Conservation (phyloP, 2,329 filamentous ascomycete species). For the Neodidymelliopsis sp. region DNA sequence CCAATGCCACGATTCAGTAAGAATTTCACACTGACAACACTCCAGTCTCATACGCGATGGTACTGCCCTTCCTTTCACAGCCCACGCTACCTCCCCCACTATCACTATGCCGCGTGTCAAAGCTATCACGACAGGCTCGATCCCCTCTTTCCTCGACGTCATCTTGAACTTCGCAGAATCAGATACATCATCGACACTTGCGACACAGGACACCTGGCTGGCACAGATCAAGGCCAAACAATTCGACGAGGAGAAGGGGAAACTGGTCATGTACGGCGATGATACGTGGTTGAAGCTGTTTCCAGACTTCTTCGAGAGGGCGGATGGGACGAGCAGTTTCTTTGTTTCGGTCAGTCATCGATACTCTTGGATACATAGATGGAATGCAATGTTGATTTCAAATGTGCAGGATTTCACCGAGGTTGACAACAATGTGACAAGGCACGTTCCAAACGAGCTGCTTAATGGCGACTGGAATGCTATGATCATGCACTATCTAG, state of each 20-base stretch:
- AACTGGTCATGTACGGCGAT: conserved; percentile 93
- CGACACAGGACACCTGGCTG: conserved; percentile 93
- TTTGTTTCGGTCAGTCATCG: conserved; percentile 83
- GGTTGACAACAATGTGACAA: conserved; percentile 96
- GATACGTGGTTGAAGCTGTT: conserved; percentile 99
- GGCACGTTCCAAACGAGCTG: conserved; percentile 82
- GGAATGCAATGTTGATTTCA: conserved; percentile 41
- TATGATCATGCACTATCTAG: conserved; percentile 94
- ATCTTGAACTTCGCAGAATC: conserved; percentile 96
- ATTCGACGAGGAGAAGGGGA: conserved; percentile 58
- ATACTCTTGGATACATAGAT: conserved; percentile 39
- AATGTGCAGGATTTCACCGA: conserved; percentile 85
- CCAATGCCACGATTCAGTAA: background rate
- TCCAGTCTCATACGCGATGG: conserved; percentile 82
- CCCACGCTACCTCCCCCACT: conserved; percentile 93
- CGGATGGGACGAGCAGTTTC: conserved; percentile 95
- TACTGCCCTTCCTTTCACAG: conserved; percentile 88
- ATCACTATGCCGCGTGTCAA: conserved; percentile 99
- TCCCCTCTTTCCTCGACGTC: conserved; percentile 96
- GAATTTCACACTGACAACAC: background rate
- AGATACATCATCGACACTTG: conserved; percentile 87
- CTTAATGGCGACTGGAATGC: conserved; percentile 83
- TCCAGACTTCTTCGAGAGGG: conserved; percentile 82
- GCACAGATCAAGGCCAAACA: conserved; percentile 79
- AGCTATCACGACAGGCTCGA: conserved; percentile 94